phyloP scores from a whole-genome alignment of 306 rosid genomes.

The Mimosa bimucronata region DNA sequence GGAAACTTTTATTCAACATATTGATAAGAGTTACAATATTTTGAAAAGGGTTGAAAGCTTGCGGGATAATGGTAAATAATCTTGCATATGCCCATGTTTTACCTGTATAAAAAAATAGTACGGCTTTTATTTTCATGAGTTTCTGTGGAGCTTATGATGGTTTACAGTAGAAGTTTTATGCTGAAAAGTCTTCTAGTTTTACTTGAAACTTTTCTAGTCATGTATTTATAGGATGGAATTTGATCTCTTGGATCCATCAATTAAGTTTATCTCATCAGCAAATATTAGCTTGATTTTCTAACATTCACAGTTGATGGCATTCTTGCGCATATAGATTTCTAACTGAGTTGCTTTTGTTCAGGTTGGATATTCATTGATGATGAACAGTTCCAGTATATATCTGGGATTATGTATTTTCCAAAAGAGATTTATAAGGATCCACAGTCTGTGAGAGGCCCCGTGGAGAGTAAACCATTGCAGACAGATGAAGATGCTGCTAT shows the following conservation, averaged over 20 bases:
- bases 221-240: slow-evolving; percentile 29
- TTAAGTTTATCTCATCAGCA: not conserved
- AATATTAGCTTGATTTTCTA: slow-evolving; percentile 19
- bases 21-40: slow-evolving; percentile 64
- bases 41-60: slow-evolving; percentile 62
- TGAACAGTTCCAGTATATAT: slow-evolving; percentile 72
- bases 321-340: slow-evolving; percentile 31
- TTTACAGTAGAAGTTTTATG: slow-evolving; percentile 12
- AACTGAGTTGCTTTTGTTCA: slow-evolving; percentile 47
- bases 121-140: slow-evolving; percentile 25
- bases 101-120: slow-evolving; percentile 7
- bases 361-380: slow-evolving; percentile 90
- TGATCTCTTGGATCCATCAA: slow-evolving; percentile 25
- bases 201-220: not conserved
- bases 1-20: slow-evolving; percentile 77
- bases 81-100: not conserved
- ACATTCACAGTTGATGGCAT: slow-evolving; percentile 10
- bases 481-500: slow-evolving; percentile 76
- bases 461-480: slow-evolving; percentile 45
- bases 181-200: slow-evolving; percentile 10
- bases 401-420: slow-evolving; percentile 56
- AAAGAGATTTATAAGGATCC: slow-evolving; percentile 49
- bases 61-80: slow-evolving; percentile 60
- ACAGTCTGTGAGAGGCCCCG: slow-evolving; percentile 34
- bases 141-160: not conserved